Conservation (phyloP, 1,284 basidiomycete species). For the Apiotrichum gracile region DNA sequence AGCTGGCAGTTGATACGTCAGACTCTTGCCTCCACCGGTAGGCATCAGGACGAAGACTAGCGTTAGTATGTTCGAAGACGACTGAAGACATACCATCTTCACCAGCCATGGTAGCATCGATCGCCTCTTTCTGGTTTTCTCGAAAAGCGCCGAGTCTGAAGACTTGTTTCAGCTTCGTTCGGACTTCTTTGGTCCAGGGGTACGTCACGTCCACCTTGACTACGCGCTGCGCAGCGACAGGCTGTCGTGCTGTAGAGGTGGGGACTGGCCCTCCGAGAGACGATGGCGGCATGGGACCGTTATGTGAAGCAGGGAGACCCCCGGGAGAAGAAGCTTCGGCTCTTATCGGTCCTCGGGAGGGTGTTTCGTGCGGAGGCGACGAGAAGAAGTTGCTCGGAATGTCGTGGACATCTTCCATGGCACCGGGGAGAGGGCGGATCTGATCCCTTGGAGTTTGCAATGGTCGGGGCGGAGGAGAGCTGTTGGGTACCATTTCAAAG, state of each 20-base stretch:
- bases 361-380: constrained; percentile 13
- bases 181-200: constrained; percentile 57
- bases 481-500: neutral
- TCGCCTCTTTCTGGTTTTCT: constrained; percentile 78
- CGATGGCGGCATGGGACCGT: constrained; percentile 7
- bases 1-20: constrained; percentile 82
- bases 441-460: neutral
- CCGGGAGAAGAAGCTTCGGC: constrained; percentile 13
- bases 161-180: constrained; percentile 56
- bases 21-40: constrained; percentile 89
- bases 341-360: constrained; percentile 1
- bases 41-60: constrained; percentile 90
- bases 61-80: neutral
- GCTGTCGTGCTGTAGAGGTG: neutral
- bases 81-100: constrained; percentile 53
- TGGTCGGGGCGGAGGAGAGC: neutral
- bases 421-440: neutral
- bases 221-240: constrained; percentile 1
- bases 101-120: constrained; percentile 68
- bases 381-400: constrained; percentile 27
- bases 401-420: constrained; percentile 23
- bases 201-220: constrained; percentile 32
- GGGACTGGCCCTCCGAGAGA: constrained; percentile 1
- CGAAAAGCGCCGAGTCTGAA: constrained; percentile 72
- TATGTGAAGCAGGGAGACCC: neutral